These are phyloP conservation scores for Plasmodium ovale DNA, from an alignment of 169 alveolate species.

Conservation along the genomic window DNA sequence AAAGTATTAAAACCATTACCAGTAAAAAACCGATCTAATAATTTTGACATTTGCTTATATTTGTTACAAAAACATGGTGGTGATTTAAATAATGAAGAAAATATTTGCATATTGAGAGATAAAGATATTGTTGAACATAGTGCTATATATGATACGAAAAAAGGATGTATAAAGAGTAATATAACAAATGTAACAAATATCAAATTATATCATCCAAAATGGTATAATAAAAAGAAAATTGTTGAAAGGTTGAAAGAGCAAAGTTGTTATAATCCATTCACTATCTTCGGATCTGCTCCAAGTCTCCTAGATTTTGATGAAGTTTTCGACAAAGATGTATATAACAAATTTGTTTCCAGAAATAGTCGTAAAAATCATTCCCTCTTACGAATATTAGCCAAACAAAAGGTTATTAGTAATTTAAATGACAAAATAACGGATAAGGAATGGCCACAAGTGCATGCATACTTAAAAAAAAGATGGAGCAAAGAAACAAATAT, in stretches of 20 bases:
- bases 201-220: slow-evolving; percentile 79
- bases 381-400: slow-evolving; percentile 69
- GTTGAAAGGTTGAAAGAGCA: slow-evolving; percentile 81
- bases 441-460: slow-evolving; percentile 80
- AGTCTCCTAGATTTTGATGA: slow-evolving; percentile 84
- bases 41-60: slow-evolving; percentile 76
- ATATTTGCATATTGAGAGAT: slow-evolving; percentile 78
- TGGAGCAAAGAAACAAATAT: slow-evolving; percentile 79
- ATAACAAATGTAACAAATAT: slow-evolving; percentile 77
- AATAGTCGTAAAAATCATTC: slow-evolving; percentile 78
- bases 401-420: slow-evolving; percentile 58
- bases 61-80: slow-evolving; percentile 79
- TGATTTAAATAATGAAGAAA: slow-evolving; percentile 78
- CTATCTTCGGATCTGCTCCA: slow-evolving; percentile 89
- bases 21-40: slow-evolving; percentile 69
- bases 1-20: slow-evolving; percentile 72
- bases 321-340: slow-evolving; percentile 82
- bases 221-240: slow-evolving; percentile 82
- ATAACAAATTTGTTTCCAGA: slow-evolving; percentile 77
- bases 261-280: slow-evolving; percentile 87
- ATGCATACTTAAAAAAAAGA: slow-evolving; percentile 67
- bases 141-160: slow-evolving; percentile 73
- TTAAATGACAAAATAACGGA: slow-evolving; percentile 73
- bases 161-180: slow-evolving; percentile 67
- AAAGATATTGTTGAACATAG: slow-evolving; percentile 78